Percentiles rank a stretch among this genome's conserved stretches.
Conservation (phyloP, 331 rosid genomes). For the Quercus tomentella region DNA sequence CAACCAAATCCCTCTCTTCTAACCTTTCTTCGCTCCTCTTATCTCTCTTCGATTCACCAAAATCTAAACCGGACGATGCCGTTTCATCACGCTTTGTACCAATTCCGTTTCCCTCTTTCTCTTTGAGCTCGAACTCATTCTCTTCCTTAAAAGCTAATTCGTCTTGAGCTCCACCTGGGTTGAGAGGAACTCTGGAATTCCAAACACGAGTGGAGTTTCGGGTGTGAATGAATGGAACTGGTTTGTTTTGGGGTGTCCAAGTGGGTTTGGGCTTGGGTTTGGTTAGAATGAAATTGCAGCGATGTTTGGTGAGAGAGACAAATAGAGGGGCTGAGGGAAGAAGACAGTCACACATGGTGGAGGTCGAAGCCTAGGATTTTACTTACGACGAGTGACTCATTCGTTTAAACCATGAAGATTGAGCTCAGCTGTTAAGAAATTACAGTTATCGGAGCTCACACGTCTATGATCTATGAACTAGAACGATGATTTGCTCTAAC, state of each 20-base stretch:
- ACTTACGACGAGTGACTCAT: too few relatives aligned
- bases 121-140: too few relatives aligned
- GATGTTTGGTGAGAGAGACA: slow-evolving; percentile 31
- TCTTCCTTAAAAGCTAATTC: slow-evolving; percentile 47
- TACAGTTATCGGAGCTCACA: too few relatives aligned
- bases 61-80: not conserved
- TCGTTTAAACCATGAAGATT: not conserved
- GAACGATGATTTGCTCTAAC: too few relatives aligned
- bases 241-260: slow-evolving; percentile 13
- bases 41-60: not conserved
- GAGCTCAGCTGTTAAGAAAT: not conserved
- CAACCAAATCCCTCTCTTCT: slow-evolving; percentile 36
- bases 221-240: not conserved
- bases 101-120: slow-evolving; percentile 14
- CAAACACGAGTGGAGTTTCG: not conserved
- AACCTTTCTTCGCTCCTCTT: slow-evolving; percentile 4
- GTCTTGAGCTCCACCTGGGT: not conserved
- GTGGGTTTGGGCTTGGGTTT: not conserved
- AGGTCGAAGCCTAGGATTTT: not conserved
- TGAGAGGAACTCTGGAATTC: too few relatives aligned
- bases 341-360: slow-evolving; percentile 47
- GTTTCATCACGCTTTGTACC: not conserved
- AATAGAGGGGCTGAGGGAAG: slow-evolving; percentile 30
- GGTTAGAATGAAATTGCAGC: slow-evolving; percentile 13
- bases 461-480: too few relatives aligned